phyloP scores from a whole-genome alignment of 2,329 filamentous ascomycete genomes.

The Paraconiothyrium brasiliense region DNA sequence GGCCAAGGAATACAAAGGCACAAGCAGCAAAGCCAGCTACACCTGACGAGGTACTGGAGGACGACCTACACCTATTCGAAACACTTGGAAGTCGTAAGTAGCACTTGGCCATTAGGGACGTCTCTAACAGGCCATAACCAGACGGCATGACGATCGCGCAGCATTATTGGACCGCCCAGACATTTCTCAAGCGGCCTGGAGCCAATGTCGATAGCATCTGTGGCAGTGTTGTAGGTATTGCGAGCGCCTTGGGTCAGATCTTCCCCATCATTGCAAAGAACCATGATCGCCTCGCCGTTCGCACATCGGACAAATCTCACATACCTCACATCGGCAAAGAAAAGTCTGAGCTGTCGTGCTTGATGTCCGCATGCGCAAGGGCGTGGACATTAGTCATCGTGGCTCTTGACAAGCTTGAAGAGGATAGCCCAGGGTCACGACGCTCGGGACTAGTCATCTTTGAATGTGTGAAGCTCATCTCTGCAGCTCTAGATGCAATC shows the following conservation, averaged over 20 bases:
- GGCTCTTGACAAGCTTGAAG: slow-evolving; percentile 35
- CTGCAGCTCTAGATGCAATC: slow-evolving; percentile 43
- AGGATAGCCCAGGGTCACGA: slow-evolving; percentile 22
- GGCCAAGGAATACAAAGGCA: slow-evolving; percentile 16
- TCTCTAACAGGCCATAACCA: slow-evolving; percentile 23
- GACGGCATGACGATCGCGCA: slow-evolving; percentile 35
- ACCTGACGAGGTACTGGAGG: slow-evolving; percentile 35
- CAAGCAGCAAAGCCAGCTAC: slow-evolving; percentile 20
- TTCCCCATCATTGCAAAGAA: slow-evolving; percentile 33
- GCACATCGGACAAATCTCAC: slow-evolving; percentile 15
- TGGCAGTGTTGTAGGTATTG: slow-evolving; percentile 32
- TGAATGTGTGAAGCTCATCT: slow-evolving; percentile 51
- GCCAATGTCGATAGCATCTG: slow-evolving; percentile 34
- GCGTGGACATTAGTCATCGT: slow-evolving; percentile 45
- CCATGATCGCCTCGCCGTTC: slow-evolving; percentile 30
- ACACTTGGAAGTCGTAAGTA: slow-evolving; percentile 33
- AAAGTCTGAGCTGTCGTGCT: slow-evolving; percentile 36
- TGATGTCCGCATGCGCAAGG: slow-evolving; percentile 40
- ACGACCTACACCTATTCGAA: slow-evolving; percentile 40
- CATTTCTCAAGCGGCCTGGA: slow-evolving; percentile 31
- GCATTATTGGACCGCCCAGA: slow-evolving; percentile 42
- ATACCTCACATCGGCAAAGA: slow-evolving; percentile 32
- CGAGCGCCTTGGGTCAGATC: slow-evolving; percentile 36
- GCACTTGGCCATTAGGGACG: background rate
- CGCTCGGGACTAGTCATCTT: slow-evolving; percentile 38